Conservation (phyloP, 2,329 filamentous ascomycete genomes). For the Trichoderma atroviride region DNA sequence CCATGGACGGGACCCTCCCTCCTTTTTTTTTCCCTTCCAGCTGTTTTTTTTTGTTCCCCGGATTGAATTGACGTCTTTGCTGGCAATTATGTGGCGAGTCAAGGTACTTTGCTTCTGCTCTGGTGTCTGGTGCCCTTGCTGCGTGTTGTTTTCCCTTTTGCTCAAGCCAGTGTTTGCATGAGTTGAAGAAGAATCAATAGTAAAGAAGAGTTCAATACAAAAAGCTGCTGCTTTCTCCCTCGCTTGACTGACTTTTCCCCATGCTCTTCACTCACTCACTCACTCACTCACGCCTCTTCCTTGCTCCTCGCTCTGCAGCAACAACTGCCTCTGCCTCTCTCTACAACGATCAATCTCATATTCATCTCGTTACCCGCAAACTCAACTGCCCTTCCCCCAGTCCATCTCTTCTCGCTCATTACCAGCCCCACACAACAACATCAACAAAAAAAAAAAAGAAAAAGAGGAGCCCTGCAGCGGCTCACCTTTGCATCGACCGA, state of each 20-base stretch:
- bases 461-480: conserved; percentile 1
- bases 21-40: conserved; percentile 1
- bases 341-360: too few species aligned
- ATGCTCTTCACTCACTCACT: conserved; percentile 7
- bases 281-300: conserved; percentile 9
- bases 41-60: conserved; percentile 6
- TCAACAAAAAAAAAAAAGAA: not conserved
- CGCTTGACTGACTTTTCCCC: not conserved
- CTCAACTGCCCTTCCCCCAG: not conserved
- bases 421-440: not conserved
- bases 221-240: conserved; percentile 9
- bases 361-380: not conserved
- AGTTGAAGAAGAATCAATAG: not conserved
- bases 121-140: conserved; percentile 26
- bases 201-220: conserved; percentile 6
- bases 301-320: not conserved
- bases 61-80: conserved; percentile 5
- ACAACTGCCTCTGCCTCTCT: not conserved
- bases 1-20: not conserved
- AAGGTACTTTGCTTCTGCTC: not conserved
- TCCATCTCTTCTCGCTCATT: not conserved
- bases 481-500: conserved; percentile 23
- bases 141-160: conserved; percentile 32
- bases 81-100: conserved; percentile 6
- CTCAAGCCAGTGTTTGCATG: conserved; percentile 12